Percentiles rank a stretch among this genome's conserved stretches.
phyloP scores from a whole-genome alignment of 306 rosid genomes.

The Gleditsia sinensis region DNA sequence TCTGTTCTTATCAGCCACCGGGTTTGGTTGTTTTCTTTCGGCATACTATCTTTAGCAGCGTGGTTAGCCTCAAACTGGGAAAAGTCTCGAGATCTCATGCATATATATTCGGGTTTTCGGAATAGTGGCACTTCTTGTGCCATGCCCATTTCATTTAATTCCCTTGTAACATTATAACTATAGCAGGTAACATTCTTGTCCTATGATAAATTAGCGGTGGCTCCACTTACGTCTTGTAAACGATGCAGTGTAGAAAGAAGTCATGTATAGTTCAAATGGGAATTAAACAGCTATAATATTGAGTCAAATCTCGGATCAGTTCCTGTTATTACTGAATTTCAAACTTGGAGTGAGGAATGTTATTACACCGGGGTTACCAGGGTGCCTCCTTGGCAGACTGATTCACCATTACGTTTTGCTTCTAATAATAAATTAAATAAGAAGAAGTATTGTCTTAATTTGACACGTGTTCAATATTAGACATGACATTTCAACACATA shows the following conservation, averaged over 20 bases:
- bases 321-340: neutral
- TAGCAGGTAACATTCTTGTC: constrained; percentile 30
- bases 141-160: constrained; percentile 3
- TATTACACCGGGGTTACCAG: too few species aligned
- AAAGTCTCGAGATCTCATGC: constrained; percentile 64
- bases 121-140: constrained; percentile 39
- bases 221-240: neutral
- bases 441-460: too few species aligned
- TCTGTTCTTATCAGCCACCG: constrained; percentile 35
- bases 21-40: constrained; percentile 57
- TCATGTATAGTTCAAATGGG: constrained; percentile 37
- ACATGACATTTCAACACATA: neutral
- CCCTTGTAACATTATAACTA: constrained; percentile 29
- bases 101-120: constrained; percentile 49
- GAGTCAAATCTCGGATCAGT: neutral
- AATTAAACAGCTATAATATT: constrained; percentile 22
- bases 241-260: constrained; percentile 12
- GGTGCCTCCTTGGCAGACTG: neutral
- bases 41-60: constrained; percentile 62
- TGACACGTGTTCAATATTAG: neutral
- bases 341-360: too few species aligned
- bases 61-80: constrained; percentile 74
- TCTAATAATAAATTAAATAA: too few species aligned
- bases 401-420: neutral
- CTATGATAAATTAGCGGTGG: constrained; percentile 15